Evolutionary conservation across 2,329 filamentous ascomycete species (phyloP).

Genomic region (Colletotrichum horii): DNA sequence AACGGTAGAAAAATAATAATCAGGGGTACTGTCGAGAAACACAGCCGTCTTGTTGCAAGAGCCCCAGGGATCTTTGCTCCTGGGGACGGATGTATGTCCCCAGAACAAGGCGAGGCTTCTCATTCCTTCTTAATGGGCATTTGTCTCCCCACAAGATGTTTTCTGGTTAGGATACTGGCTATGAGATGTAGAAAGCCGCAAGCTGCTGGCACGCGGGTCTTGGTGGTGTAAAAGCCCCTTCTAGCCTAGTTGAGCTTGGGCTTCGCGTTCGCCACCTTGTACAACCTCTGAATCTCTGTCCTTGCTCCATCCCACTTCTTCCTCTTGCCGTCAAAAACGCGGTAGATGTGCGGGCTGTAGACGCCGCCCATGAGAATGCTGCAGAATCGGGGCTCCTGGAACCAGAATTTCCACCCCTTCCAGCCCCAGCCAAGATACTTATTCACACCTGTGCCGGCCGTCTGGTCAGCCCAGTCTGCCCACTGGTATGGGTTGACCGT

Average conservation of each 20-base stretch:
- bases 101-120: no score
- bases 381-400: constrained; percentile 38
- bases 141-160: background rate
- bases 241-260: background rate
- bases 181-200: background rate
- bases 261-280: background rate
- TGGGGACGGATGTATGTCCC: no score
- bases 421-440: constrained; percentile 44
- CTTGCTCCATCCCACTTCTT: constrained; percentile 41
- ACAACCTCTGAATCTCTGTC: background rate
- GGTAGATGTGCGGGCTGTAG: constrained; percentile 42
- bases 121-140: background rate
- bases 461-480: constrained; percentile 36
- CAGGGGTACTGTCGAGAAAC: background rate
- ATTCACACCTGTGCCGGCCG: constrained; percentile 42
- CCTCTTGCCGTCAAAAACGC: constrained; percentile 41
- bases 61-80: no score
- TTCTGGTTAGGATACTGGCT: background rate
- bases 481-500: constrained; percentile 31
- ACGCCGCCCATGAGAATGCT: constrained; percentile 41
- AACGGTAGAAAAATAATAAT: no score
- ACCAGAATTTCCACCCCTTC: constrained; percentile 46
- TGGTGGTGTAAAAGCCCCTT: background rate
- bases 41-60: background rate
- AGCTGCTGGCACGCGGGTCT: background rate